These are phyloP conservation scores for Graphium sp. DNA, from an alignment of 2,329 filamentous ascomycete genomes.

Conservation along the genomic window DNA sequence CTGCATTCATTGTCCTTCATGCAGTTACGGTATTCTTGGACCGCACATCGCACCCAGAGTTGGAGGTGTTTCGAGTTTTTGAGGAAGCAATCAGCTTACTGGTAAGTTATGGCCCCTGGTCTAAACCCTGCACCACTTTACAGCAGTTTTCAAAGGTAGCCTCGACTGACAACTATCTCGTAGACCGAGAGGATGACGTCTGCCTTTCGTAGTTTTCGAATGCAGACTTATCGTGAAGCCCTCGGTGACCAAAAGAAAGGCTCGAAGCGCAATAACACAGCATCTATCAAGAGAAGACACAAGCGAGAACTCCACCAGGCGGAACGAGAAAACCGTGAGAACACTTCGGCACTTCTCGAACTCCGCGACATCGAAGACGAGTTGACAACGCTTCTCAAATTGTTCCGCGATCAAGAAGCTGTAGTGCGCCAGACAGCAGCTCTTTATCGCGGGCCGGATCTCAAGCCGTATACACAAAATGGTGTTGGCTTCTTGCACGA, in stretches of 20 bases:
- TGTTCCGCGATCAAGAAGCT: slow-evolving; percentile 39
- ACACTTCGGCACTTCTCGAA: slow-evolving; percentile 44
- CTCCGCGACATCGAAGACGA: slow-evolving; percentile 49
- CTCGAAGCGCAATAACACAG: slow-evolving; percentile 20
- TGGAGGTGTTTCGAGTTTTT: slow-evolving; percentile 48
- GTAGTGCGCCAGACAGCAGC: slow-evolving; percentile 23
- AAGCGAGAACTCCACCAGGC: slow-evolving; percentile 22
- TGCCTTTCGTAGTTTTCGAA: slow-evolving; percentile 44
- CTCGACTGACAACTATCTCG: neutral
- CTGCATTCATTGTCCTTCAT: slow-evolving; percentile 43
- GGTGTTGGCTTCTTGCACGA: slow-evolving; percentile 36
- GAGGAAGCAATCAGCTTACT: slow-evolving; percentile 49
- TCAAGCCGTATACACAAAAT: too few species aligned
- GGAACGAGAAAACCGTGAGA: slow-evolving; percentile 42
- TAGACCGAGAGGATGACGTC: slow-evolving; percentile 45
- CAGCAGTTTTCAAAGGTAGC: neutral
- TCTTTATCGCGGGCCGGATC: too few species aligned
- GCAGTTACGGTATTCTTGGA: slow-evolving; percentile 46
- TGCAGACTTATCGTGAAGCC: slow-evolving; percentile 33
- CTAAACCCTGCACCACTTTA: too few species aligned
- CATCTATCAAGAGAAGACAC: slow-evolving; percentile 20
- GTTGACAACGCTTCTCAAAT: slow-evolving; percentile 33
- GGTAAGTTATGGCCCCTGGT: too few species aligned
- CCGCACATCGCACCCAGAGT: slow-evolving; percentile 38
- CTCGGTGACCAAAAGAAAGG: slow-evolving; percentile 19